These are phyloP conservation scores for Rhododendron griersonianum DNA, from an alignment of 148 eudicot species.

Conservation along the genomic window DNA sequence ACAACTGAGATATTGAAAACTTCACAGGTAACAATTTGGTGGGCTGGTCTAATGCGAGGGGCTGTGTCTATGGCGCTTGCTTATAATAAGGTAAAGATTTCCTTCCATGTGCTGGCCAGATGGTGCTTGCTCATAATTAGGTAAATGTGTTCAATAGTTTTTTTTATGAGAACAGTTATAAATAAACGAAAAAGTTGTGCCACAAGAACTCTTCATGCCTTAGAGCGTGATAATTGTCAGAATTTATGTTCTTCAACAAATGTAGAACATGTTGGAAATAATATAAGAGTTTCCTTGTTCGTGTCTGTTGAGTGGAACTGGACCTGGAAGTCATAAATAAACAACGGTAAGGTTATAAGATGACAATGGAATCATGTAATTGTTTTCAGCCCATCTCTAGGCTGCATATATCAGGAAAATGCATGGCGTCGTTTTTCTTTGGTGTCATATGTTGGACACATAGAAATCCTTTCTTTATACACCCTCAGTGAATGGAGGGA, in stretches of 20 bases:
- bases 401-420: neutral
- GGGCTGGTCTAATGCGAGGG: slow-evolving; percentile 16
- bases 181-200: neutral
- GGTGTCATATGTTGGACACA: neutral
- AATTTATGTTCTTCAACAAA: neutral
- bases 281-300: neutral
- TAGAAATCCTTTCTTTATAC: neutral
- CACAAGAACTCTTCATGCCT: neutral
- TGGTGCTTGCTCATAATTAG: neutral
- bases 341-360: neutral
- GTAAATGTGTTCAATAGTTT: neutral
- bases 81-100: slow-evolving; percentile 9
- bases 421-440: neutral
- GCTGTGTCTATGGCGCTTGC: slow-evolving; percentile 16
- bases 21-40: slow-evolving; percentile 27
- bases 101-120: neutral
- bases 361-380: neutral
- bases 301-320: neutral
- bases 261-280: neutral
- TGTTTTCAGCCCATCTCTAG: neutral
- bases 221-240: neutral
- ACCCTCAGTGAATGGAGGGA: neutral
- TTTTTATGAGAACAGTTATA: neutral
- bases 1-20: neutral
- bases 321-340: neutral